Conservation (phyloP, 1,284 basidiomycete genomes). For the Rhodotorula sp. region DNA sequence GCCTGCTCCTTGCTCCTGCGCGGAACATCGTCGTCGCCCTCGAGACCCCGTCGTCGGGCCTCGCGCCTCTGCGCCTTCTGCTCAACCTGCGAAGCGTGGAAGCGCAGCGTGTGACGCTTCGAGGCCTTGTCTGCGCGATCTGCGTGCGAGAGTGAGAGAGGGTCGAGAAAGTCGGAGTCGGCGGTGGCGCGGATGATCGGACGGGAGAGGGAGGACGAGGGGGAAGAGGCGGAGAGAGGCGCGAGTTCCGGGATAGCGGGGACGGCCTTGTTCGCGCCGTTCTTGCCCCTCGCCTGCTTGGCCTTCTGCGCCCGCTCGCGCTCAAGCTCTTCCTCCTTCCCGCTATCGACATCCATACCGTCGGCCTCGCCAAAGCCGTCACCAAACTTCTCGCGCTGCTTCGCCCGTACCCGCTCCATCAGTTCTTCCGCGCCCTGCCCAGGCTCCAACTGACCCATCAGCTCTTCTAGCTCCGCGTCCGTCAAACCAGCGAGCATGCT, state of each 20-base stretch:
- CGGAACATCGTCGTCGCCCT: constrained; percentile 84
- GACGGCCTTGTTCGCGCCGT: constrained; percentile 23
- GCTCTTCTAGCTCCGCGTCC: constrained; percentile 47
- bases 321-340: constrained; percentile 10
- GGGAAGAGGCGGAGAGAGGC: constrained; percentile 62
- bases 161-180: constrained; percentile 65
- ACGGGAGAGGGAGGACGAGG: constrained; percentile 52
- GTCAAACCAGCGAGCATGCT: constrained; percentile 43
- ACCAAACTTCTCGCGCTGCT: constrained; percentile 26
- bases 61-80: constrained; percentile 59
- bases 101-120: constrained; percentile 73
- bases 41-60: constrained; percentile 43
- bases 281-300: constrained; percentile 1
- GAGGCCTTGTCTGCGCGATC: constrained; percentile 79
- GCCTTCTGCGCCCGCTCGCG: neutral
- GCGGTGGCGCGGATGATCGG: neutral
- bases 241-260: constrained; percentile 17
- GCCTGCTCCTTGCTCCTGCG: constrained; percentile 58
- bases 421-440: constrained; percentile 28
- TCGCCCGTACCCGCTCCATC: constrained; percentile 19
- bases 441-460: constrained; percentile 43
- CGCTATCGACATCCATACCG: neutral
- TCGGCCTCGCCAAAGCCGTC: constrained; percentile 16
- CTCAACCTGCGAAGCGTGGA: constrained; percentile 81
- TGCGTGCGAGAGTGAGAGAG: constrained; percentile 62